Base-by-base conservation (phyloP, 1,284 basidiomycete species). In the Leccinum cinnamomeum region DNA sequence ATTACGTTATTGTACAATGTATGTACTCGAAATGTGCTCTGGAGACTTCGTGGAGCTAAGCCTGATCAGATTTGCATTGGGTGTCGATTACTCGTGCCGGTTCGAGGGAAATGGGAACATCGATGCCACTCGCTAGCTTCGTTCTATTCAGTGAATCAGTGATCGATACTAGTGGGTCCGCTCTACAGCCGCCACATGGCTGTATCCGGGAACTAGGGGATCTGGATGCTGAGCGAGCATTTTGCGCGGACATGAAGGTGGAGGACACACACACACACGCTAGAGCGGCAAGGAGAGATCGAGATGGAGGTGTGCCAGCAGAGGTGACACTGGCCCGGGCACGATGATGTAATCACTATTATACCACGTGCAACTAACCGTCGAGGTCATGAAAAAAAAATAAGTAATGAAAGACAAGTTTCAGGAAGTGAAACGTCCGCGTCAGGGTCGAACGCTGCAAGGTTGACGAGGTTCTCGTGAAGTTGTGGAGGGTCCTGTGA, bases 291-390 rank as follows among this genome's bases (percentile, higher is more conserved):
- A 35, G 35, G 37, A 39, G 37, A 25, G 25, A 44, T 57, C 35
- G 30, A 41, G 51, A 41, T 25, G 37, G 37, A 39, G 3, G 35
- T 35, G 35, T 35, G 69, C 67, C 65, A 69, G 67, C 65, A 56
- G 53, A 14, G 60, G 44, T 53, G 23, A 55, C 39, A 56, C 4
- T 16, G 25, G 44, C 30, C 23, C 53, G 14, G 57, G 57, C 33
- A 60, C 60, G 67, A 70, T 73, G 69, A 70, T 48, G 70, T 71
- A 74, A 71, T 69, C 69, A 72, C 54, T 62, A 48, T 44, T 48
- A 53, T 35, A 48, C 71, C 73, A 75, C 71, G 73, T 72, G 70
- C 64, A 53, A 57, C 39, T 46, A 28, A 54, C 53, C n/a, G 30
- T 58, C 7, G 51, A 20, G 54, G 59, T 60, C 54, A 60, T 62